Base-by-base conservation (phyloP, 345 rosid genomes). In the Eucalyptus guilfoylei region DNA sequence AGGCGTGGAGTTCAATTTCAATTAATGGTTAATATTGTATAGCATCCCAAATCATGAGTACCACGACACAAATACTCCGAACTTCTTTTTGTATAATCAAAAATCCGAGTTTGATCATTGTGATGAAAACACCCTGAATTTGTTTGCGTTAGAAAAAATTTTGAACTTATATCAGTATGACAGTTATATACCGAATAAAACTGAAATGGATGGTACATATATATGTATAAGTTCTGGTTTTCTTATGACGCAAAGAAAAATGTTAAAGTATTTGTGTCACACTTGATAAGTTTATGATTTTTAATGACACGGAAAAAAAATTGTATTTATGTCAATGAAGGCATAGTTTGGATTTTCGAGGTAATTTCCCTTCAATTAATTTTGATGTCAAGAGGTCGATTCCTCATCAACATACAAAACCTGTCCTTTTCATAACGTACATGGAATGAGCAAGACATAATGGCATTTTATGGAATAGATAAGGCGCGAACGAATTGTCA, bases 111-210 rank as follows among this genome's bases (percentile, higher is more conserved):
- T 50, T 50, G 23, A 17, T 50, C 55, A 50, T 50, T 50, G 2
- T 50, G 9, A 50, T 3, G 4, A 1, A 17, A 50, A 50, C 8
- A 50, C 9, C 9, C 4, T 0, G 0, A 7, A 50, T 50, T 50
- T 50, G 1, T 55, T 55, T 55, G 1, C 21, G 5, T 19, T 8
- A 8, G 0, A 52, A 52, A 52, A 8, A 52, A 52, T 52, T 52
- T 0, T 1, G 0, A 52, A 52, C 11, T 21, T 8, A 21, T 8
- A 52, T 52, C 0, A 19, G 0, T 52, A 52, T 19, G 5, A 24
- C 0, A 4, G 1, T 24, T 55, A 24, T 10, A 55, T 55, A 4
- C 3, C 5, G 0, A 55, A 24, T 24, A 26, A 26, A 55, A 55
- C 0, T 24, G 0, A 24, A 55, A 9, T 55, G 0, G 30, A 24